Evolutionary conservation across 176 grass and related monocot genomes (phyloP), one percentile per base, ranked within the genome.

Genomic region (Carex cristatella): DNA sequence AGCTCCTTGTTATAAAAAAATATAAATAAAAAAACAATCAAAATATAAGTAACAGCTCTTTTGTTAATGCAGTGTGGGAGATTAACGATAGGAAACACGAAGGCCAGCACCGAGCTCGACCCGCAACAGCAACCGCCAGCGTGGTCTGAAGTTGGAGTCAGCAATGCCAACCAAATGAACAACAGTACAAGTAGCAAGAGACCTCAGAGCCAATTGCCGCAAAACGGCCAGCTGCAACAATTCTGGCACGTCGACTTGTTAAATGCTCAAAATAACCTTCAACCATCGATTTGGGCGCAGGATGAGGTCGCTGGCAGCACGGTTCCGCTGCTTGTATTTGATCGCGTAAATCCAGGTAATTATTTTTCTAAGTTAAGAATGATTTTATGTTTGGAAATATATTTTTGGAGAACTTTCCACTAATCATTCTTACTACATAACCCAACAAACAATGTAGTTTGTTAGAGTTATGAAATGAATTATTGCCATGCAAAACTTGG

Each of bases 61-160:
- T 16, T 75, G 73, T 55, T 78, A 54, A 54, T 76, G 49, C 51
- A 78, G 74, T 78, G 74, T 57, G 74, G 74, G 30, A 78, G 51
- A 6, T 57, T 78, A 15, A 78, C 12, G 7, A 57, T 57, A 58
- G 51, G 74, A 12, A 78, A 78, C 4, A 9, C 28, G 3, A 78
- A 78, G 51, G 74, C 15, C 2, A 5, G 13, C 0, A 4, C 40
- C 18, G 13, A 78, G 51, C 49, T 78, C 51, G 51, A 78, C 51
- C 74, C 33, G 3, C 74, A 78, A 32, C 74, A 69, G 2, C 65
- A 57, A 57, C 74, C 16, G 3, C 51, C 49, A 0, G 48, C 33
- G 74, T 78, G 74, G 74, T 56, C 51, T 0, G 74, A 78, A 16
- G 74, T 78, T 1, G 74, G 74, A 33, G 23, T 78, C 15, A 78